Evolutionary conservation across 2,329 filamentous ascomycete species (phyloP), one percentile per base, ranked within the genome.

Genomic region (Rutstroemia sp.): DNA sequence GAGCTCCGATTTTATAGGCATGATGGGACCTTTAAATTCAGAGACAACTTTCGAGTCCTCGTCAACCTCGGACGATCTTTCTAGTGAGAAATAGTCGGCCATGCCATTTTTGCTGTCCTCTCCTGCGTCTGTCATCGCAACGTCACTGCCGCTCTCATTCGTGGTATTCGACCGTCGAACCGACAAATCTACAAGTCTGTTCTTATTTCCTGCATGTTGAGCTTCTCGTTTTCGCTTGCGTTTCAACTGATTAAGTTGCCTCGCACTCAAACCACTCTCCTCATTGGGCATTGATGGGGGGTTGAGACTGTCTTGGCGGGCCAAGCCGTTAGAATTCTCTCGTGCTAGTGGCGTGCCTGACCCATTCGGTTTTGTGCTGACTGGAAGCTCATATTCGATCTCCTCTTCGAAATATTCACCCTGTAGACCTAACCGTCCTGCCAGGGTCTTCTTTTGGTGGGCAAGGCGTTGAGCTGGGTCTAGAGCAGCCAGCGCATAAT

Each of bases 191-290:
- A 96, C 91, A 48, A 96, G 88, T 0, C 89, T 86, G 53, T 89
- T 86, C 70, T 96, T 97, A 62, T 88, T 92, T 57, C 92, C 89
- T 52, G 92, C 89, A 66, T 90, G 87, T 70, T 94, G 90, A 3
- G 91, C 86, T 64, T 95, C 89, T 65, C 87, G 84, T 73, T 97
- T 99, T 45, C 91, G 84, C 70, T 97, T 96, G 45, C 94, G 83
- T 72, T 97, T 97, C 9, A 99, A 75, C 52, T 94, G 89, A 67
- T 99, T 99, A 19, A 96, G 81, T 67, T 99, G 94, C 44, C 94
- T 84, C 59, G 94, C 92, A 74, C 94, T 97, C 51, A 99, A 77
- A 2, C 84, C 84, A 4, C 80, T 73, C 66, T 90, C 88, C 60
- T 89, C 88, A 2, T 76, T 57, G 54, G 45, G 73, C 64, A 62